A percentile compares a stretch with the other conserved stretches of the same genome.
These are phyloP conservation scores for Neotropicomus parvogracilis DNA, from an alignment of 1,284 basidiomycete genomes.

Conservation along the genomic window DNA sequence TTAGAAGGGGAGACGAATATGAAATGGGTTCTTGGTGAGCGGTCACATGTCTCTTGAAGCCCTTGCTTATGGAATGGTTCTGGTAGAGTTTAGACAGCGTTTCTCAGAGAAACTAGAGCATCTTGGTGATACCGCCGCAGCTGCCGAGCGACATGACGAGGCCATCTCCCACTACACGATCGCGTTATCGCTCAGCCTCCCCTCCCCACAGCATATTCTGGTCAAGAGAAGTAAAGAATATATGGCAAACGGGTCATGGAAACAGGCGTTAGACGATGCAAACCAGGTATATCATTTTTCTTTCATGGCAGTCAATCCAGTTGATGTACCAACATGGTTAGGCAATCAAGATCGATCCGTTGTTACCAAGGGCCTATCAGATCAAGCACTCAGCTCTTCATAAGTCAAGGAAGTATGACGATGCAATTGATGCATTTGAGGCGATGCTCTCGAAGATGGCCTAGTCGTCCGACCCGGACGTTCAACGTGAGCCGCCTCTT, in stretches of 20 bases:
- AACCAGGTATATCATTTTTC: not conserved
- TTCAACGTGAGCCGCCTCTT: too few species aligned
- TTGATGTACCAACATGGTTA: not conserved
- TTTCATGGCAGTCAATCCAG: not conserved
- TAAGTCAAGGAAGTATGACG: not conserved
- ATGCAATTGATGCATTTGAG: not conserved
- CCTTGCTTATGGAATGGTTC: too few species aligned
- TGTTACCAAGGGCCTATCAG: not conserved
- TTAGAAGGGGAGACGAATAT: not conserved
- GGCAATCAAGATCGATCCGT: not conserved
- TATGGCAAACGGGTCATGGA: not conserved
- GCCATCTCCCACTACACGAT: not conserved
- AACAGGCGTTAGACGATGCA: not conserved
- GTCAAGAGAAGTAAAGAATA: not conserved
- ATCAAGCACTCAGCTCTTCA: not conserved
- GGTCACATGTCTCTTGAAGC: too few species aligned
- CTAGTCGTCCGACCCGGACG: not conserved
- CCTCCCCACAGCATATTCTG: not conserved
- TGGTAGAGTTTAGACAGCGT: not conserved
- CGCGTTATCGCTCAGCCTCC: not conserved
- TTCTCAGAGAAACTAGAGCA: not conserved
- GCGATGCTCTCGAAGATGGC: not conserved
- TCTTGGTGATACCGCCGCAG: not conserved
- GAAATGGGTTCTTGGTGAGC: not conserved
- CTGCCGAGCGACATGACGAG: not conserved